Evolutionary conservation across 805 yeast species (phyloP), one percentile per base, ranked within the genome.

Genomic region (Spathaspora gorwiae): DNA sequence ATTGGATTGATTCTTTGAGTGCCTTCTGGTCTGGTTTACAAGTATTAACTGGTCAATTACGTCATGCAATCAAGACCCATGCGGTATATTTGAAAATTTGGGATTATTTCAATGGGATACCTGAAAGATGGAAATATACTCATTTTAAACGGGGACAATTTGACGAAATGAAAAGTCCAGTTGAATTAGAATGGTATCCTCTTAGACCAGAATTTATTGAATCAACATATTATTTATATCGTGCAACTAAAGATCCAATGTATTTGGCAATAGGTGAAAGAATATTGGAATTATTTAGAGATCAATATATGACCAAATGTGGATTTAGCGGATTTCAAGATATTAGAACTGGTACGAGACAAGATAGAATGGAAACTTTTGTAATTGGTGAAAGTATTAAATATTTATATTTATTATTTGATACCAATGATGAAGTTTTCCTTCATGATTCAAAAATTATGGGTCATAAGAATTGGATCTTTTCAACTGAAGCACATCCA

Each of bases 401-500:
- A 64, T 90, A 90, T 57, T 66, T 90, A 11, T 90, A 83, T 56
- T 63, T 90, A 27, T 64, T 90, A 37, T 90, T 90, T 66, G 95
- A 89, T 57, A 83, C 73, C 12, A 75, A 71, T 6, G 81, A 89
- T 57, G 66, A 64, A 26, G 48, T 57, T 2, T 62, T 67, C 33
- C 54, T 71, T n/a, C 76, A 71, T 50, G 40, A 53, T 8, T 36
- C 51, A 5, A 30, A 50, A 11, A 37, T 47, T 12, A 67, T 71
- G 74, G 49, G 43, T 7, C 45, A 47, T n/a, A 72, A 80, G 48
- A 76, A 79, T 45, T 73, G 80, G 66, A 52, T 77, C 1, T 85
- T 90, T 62, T 79, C 92, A 10, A 90, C 98, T 0, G 98, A 90
- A 56, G 97, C 90, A 0, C 98, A 90, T 62, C 96, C 96, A 3